phyloP scores from a whole-genome alignment of 805 yeast genomes.

The Candida ovalis region DNA sequence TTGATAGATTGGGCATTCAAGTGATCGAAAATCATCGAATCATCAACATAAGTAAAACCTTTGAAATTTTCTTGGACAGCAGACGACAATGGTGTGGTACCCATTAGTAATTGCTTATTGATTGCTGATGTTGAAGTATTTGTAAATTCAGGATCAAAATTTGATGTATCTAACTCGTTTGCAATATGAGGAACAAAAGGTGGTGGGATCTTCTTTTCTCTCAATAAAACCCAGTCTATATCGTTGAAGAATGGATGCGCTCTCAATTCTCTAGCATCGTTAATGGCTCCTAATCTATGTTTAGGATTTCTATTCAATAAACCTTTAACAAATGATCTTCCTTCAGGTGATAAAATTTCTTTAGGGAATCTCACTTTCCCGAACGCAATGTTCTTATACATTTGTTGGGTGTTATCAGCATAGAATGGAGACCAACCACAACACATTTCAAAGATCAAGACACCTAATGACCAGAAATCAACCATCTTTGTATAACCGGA shows the following conservation, averaged over 20 bases:
- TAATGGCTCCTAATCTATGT: slow-evolving; percentile 86
- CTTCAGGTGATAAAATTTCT: slow-evolving; percentile 89
- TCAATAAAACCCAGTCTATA: slow-evolving; percentile 82
- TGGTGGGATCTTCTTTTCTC: slow-evolving; percentile 83
- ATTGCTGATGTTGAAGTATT: slow-evolving; percentile 82
- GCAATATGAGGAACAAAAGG: slow-evolving; percentile 93
- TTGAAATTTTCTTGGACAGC: slow-evolving; percentile 95
- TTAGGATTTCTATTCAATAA: slow-evolving; percentile 91
- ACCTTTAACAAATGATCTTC: slow-evolving; percentile 94
- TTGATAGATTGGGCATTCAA: slow-evolving; percentile 37
- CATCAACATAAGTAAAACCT: slow-evolving; percentile 96
- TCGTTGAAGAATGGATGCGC: slow-evolving; percentile 91
- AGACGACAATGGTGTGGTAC: slow-evolving; percentile 83
- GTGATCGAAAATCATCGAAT: slow-evolving; percentile 86
- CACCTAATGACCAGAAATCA: slow-evolving; percentile 98
- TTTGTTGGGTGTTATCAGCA: slow-evolving; percentile 96
- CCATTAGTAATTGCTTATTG: slow-evolving; percentile 60
- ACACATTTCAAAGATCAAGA: slow-evolving; percentile 96
- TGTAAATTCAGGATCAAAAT: slow-evolving; percentile 97
- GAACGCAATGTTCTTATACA: slow-evolving; percentile 98
- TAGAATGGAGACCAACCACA: slow-evolving; percentile 99
- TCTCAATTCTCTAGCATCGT: slow-evolving; percentile 89
- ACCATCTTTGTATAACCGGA: slow-evolving; percentile 98
- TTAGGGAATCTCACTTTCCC: slow-evolving; percentile 97
- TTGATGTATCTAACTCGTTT: slow-evolving; percentile 90